Base-by-base conservation (phyloP, 257 asterid species). In the Sherardia arvensis region DNA sequence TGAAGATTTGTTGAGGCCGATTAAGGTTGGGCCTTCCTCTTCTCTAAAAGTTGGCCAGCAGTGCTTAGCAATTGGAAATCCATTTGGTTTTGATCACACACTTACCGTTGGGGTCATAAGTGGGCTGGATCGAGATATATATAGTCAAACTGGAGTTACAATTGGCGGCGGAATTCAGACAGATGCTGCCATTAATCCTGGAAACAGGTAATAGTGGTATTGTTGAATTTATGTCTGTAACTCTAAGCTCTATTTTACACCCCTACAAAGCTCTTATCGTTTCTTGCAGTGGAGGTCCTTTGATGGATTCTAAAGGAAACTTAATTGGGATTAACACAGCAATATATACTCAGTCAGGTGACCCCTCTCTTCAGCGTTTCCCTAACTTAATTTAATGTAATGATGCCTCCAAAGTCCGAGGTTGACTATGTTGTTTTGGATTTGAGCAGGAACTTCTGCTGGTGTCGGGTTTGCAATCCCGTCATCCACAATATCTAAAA, bases 171-270 rank as follows among this genome's bases (percentile, higher is more conserved):
- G 99, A 53, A 84, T 92, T 64, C 99, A 92, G 78, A 92, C 99
- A 56, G 99, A 92, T 76, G 99, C 99, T 65, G 93, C 99, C 64
- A 92, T 92, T 73, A 92, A 92, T 74, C 99, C 99, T 54, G 99
- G 99, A 69, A 92, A 92, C 89, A 91, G 98, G 98, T 91, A 34
- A 34, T 40, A 10, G 22, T 29, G 15, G 60, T 7, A 10, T 14
- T 49, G 22, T 28, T 30, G 20, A 9, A 58, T 20, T 27, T 18
- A 7, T 23, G 27, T 7, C 27, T 25, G 53, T 10, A 61, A 22
- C 27, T 25, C 43, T 10, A 61, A 22, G 25, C 59, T 15, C 53
- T 28, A 17, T 23, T 23, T 34, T 59, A 28, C 14, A 58, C 56
- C 27, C 34, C 33, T 22, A 43, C 45, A 66, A 64, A 62, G n/a